phyloP scores from a whole-genome alignment of 495 filamentous ascomycete genomes.

The Corynascus novoguineensis region DNA sequence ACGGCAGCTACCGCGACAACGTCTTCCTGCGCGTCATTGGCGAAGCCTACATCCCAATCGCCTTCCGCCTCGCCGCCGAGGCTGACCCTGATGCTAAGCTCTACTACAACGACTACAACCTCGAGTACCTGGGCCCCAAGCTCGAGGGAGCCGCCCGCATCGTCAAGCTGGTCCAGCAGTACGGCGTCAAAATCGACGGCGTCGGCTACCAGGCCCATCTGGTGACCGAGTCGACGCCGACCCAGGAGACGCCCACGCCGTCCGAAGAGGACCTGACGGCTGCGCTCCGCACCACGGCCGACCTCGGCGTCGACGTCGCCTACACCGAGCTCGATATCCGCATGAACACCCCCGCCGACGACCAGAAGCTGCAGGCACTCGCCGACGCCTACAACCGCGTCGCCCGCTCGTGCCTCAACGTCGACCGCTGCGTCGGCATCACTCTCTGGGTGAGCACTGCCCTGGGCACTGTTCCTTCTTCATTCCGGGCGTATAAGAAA shows the following conservation, averaged over 20 bases:
- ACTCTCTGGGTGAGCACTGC: no score
- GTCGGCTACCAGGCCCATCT: constrained; percentile 61
- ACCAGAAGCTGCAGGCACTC: constrained; percentile 33
- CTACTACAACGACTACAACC: constrained; percentile 67
- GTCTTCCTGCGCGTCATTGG: constrained; percentile 54
- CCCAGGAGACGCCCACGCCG: constrained; percentile 25
- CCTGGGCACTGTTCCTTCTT: background rate
- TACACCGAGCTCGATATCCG: constrained; percentile 60
- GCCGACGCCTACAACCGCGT: constrained; percentile 14
- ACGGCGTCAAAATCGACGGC: constrained; percentile 55
- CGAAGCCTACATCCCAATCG: constrained; percentile 51
- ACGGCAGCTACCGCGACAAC: constrained; percentile 53
- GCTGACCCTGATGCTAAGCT: constrained; percentile 55
- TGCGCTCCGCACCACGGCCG: constrained; percentile 45
- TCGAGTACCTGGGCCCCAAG: constrained; percentile 43
- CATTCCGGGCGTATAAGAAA: background rate
- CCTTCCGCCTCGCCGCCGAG: constrained; percentile 46
- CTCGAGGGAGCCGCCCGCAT: constrained; percentile 44
- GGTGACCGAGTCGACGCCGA: constrained; percentile 48
- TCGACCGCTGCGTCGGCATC: no score
- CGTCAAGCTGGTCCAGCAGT: constrained; percentile 47
- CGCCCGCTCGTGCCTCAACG: constrained; percentile 35
- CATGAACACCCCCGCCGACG: constrained; percentile 40
- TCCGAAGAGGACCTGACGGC: constrained; percentile 33
- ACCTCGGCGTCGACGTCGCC: constrained; percentile 53